phyloP scores from a whole-genome alignment of 495 filamentous ascomycete species.

The Aspergillus panamensis region DNA sequence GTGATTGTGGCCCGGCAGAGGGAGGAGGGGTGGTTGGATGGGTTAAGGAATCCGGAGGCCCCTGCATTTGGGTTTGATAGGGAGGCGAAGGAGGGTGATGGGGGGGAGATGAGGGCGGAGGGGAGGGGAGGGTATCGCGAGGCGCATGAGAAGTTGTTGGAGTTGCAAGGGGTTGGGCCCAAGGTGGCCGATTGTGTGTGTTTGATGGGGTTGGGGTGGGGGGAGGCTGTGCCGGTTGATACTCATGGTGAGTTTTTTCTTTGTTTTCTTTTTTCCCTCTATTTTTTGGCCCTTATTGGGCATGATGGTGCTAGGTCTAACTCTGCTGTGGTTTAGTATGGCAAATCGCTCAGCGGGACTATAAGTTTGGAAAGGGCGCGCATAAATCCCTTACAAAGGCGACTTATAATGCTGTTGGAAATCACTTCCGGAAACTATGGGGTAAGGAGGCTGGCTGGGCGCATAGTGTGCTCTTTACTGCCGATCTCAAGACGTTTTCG shows the following conservation, averaged over 20 bases:
- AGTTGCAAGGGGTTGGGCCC: slow-evolving; percentile 83
- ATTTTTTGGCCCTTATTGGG: not conserved
- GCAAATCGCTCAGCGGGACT: slow-evolving; percentile 96
- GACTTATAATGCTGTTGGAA: slow-evolving; percentile 85
- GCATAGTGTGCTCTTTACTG: slow-evolving; percentile 93
- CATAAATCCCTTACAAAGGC: slow-evolving; percentile 81
- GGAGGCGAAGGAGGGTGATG: slow-evolving; percentile 6
- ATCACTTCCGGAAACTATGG: slow-evolving; percentile 89
- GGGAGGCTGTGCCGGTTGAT: slow-evolving; percentile 90
- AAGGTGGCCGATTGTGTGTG: slow-evolving; percentile 98
- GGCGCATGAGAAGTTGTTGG: slow-evolving; percentile 77
- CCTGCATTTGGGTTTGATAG: slow-evolving; percentile 55
- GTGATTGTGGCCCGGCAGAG: slow-evolving; percentile 62
- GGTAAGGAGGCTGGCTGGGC: slow-evolving; percentile 95
- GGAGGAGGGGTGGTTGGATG: slow-evolving; percentile 70
- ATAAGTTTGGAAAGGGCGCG: slow-evolving; percentile 82
- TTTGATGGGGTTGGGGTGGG: slow-evolving; percentile 96
- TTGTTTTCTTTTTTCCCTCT: slow-evolving; percentile 1
- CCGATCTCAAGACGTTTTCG: slow-evolving; percentile 83
- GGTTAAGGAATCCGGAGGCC: slow-evolving; percentile 70
- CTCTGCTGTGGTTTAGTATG: slow-evolving; percentile 61
- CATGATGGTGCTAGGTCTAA: not conserved
- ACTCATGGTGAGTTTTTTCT: slow-evolving; percentile 67
- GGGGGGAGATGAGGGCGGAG: slow-evolving; percentile 52
- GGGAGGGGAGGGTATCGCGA: slow-evolving; percentile 68